Conservation (phyloP, 108 stramenopile species). For the Stephanodiscus minutulus region DNA sequence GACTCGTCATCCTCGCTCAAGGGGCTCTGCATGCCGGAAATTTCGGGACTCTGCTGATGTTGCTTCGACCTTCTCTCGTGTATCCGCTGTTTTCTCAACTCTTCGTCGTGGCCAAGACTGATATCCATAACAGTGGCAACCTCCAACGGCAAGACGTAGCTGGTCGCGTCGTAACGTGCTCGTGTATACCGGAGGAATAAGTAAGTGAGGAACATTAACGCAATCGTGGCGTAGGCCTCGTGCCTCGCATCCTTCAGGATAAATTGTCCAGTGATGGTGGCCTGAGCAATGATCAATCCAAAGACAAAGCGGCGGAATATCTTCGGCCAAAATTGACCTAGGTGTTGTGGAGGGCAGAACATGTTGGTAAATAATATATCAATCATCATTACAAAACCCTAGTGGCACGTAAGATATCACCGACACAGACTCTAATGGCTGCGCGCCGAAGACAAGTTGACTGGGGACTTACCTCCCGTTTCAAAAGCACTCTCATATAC, state of each 20-base stretch:
- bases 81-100: conserved; percentile 36
- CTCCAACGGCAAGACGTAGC: conserved; percentile 81
- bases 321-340: conserved; percentile 88
- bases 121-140: conserved; percentile 93
- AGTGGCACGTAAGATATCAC: no score
- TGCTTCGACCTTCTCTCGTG: conserved; percentile 28
- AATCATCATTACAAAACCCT: no score
- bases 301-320: conserved; percentile 90
- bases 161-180: conserved; percentile 86
- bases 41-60: conserved; percentile 15
- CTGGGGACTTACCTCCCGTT: conserved; percentile 68
- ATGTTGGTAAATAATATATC: background rate
- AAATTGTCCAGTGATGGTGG: conserved; percentile 90
- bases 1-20: conserved; percentile 51
- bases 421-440: no score
- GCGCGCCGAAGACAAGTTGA: background rate
- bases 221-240: conserved; percentile 88
- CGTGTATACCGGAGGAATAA: conserved; percentile 81
- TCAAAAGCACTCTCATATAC: conserved; percentile 92
- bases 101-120: conserved; percentile 72
- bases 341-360: background rate
- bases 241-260: conserved; percentile 87
- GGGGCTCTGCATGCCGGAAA: background rate
- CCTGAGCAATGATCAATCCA: conserved; percentile 88
- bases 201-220: conserved; percentile 87